Conservation (phyloP, 768 basidiomycete species). For the Chalciporus piperatus region DNA sequence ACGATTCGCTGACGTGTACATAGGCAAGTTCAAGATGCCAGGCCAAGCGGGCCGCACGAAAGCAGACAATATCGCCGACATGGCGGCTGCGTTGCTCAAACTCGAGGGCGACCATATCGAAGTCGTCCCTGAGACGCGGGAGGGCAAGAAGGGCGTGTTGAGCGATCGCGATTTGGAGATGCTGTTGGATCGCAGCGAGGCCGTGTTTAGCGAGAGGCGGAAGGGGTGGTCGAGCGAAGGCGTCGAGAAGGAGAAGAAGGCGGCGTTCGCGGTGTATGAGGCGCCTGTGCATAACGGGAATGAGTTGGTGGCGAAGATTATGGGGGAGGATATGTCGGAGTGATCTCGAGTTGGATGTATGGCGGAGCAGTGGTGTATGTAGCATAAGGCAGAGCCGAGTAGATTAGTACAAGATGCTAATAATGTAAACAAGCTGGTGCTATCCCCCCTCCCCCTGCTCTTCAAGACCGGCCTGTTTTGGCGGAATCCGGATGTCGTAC, state of each 20-base stretch:
- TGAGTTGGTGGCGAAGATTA: conserved; percentile 66
- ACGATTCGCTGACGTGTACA: conserved; percentile 18
- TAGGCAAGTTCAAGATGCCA: conserved; percentile 80
- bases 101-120: conserved; percentile 90
- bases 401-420: too few species aligned
- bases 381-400: too few species aligned
- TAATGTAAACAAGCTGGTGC: too few species aligned
- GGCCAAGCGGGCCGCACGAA: conserved; percentile 52
- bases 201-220: conserved; percentile 67
- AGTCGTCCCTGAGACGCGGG: conserved; percentile 67
- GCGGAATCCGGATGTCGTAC: too few species aligned
- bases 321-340: conserved; percentile 43
- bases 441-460: too few species aligned
- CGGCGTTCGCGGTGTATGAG: conserved; percentile 78
- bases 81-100: conserved; percentile 72
- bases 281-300: conserved; percentile 60
- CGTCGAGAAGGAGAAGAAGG: conserved; percentile 29
- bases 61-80: conserved; percentile 69
- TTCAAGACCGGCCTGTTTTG: too few species aligned
- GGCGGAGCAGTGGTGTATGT: too few species aligned
- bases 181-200: conserved; percentile 75
- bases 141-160: conserved; percentile 69
- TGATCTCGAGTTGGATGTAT: neutral
- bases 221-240: conserved; percentile 67
- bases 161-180: conserved; percentile 78